Evolutionary conservation across 2,329 filamentous ascomycete species (phyloP).

Genomic region (Saccharata proteae): DNA sequence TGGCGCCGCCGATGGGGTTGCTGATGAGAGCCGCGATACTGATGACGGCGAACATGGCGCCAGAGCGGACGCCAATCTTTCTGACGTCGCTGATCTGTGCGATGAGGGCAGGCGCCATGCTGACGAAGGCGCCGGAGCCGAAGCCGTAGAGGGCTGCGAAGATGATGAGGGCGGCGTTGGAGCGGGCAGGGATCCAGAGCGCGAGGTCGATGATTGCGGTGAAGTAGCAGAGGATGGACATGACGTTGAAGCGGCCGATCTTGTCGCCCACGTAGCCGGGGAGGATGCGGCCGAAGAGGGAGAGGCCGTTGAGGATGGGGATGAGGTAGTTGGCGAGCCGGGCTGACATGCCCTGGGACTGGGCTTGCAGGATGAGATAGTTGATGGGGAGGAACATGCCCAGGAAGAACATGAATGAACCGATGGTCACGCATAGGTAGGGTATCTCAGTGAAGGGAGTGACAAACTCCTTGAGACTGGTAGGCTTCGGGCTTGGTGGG

Average conservation of each 20-base stretch:
- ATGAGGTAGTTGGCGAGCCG: conserved; percentile 42
- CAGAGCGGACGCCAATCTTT: conserved; percentile 57
- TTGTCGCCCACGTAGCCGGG: conserved; percentile 42
- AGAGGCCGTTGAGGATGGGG: conserved; percentile 38
- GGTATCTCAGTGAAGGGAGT: conserved; percentile 18
- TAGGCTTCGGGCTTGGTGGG: conserved; percentile 21
- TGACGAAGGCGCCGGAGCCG: conserved; percentile 53
- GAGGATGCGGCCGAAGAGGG: conserved; percentile 40
- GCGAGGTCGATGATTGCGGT: conserved; percentile 40
- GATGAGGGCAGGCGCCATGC: conserved; percentile 50
- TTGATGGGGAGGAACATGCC: conserved; percentile 49
- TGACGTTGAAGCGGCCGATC: conserved; percentile 42
- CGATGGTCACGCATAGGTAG: conserved; percentile 19
- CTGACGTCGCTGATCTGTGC: conserved; percentile 60
- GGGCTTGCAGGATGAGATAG: conserved; percentile 34
- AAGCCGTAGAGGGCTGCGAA: conserved; percentile 61
- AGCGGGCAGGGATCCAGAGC: conserved; percentile 39
- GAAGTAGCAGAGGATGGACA: conserved; percentile 33
- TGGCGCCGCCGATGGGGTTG: conserved; percentile 50
- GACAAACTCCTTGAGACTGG: conserved; percentile 20
- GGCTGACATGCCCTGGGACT: conserved; percentile 33
- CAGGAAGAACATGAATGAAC: conserved; percentile 36
- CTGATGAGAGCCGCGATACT: conserved; percentile 55
- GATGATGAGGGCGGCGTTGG: conserved; percentile 46
- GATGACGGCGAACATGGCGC: conserved; percentile 49